Conservation (phyloP, 2,329 filamentous ascomycete species). For the Ophiosphaerella narmari region DNA sequence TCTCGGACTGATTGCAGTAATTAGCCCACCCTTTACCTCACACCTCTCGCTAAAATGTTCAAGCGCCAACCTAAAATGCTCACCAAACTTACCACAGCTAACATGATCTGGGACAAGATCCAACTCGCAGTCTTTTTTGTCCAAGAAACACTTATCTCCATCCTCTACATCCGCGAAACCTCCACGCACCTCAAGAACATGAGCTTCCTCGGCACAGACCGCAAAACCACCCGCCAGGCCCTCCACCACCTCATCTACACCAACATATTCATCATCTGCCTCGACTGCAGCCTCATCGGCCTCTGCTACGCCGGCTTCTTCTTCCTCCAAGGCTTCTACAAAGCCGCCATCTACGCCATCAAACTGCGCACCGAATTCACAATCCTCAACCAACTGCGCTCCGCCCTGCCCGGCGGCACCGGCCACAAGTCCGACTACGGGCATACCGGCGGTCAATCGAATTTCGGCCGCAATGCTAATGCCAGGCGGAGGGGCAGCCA, state of each 20-base stretch:
- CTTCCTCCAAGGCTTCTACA: conserved; percentile 46
- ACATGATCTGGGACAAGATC: conserved; percentile 43
- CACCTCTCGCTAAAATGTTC: conserved; percentile 6
- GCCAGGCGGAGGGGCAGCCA: not conserved
- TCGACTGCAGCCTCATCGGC: conserved; percentile 47
- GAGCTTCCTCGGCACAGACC: conserved; percentile 18
- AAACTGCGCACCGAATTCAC: conserved; percentile 59
- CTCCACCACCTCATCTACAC: conserved; percentile 43
- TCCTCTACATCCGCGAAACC: conserved; percentile 58
- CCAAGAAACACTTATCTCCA: conserved; percentile 44
- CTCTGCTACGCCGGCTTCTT: conserved; percentile 46
- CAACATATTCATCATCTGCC: conserved; percentile 47
- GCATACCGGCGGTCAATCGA: no score
- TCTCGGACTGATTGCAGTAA: conserved; percentile 56
- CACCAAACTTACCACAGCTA: conserved; percentile 9
- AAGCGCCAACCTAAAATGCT: conserved; percentile 20
- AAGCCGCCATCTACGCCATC: conserved; percentile 48
- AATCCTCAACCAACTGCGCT: conserved; percentile 50
- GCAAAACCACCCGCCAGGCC: conserved; percentile 16
- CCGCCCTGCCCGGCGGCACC: not conserved
- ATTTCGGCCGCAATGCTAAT: not conserved
- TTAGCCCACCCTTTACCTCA: not conserved
- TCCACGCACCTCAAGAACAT: conserved; percentile 46
- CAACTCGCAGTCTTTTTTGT: conserved; percentile 48
- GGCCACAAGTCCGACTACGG: no score